phyloP scores from a whole-genome alignment of 495 filamentous ascomycete species.

The Neurospora discreta region DNA sequence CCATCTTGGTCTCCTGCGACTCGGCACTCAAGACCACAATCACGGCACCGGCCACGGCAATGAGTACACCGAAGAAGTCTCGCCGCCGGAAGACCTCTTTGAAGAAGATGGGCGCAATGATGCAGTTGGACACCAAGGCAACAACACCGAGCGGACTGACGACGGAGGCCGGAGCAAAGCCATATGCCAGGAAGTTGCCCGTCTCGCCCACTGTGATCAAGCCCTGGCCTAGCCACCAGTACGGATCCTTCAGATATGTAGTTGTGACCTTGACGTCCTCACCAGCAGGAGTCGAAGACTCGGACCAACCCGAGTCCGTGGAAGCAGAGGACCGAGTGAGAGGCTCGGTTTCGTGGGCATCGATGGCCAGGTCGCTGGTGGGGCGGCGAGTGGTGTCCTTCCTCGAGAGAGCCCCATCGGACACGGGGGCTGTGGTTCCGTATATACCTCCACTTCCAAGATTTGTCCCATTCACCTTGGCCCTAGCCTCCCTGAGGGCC shows the following conservation, averaged over 20 bases:
- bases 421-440: conserved; percentile 7
- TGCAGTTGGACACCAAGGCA: conserved; percentile 87
- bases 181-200: conserved; percentile 95
- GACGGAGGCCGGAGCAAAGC: conserved; percentile 96
- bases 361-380: conserved; percentile 17
- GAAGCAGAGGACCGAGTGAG: conserved; percentile 37
- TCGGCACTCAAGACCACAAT: conserved; percentile 89
- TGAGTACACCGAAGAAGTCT: conserved; percentile 80
- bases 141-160: conserved; percentile 95
- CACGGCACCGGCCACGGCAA: conserved; percentile 80
- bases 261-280: conserved; percentile 25
- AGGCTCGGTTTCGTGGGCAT: conserved; percentile 35
- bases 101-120: conserved; percentile 87
- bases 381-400: conserved; percentile 13
- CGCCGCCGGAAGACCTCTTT: conserved; percentile 76
- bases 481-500: conserved; percentile 16
- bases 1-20: conserved; percentile 78
- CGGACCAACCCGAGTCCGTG: conserved; percentile 26
- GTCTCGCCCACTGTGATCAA: conserved; percentile 89
- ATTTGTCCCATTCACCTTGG: conserved; percentile 7
- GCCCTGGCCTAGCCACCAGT: conserved; percentile 89
- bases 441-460: conserved; percentile 11
- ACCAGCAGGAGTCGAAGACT: conserved; percentile 20
- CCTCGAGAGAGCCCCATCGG: conserved; percentile 7
- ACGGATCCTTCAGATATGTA: conserved; percentile 73